phyloP scores from a whole-genome alignment of 2,329 filamentous ascomycete species.

The Pyrenophora seminiperda region DNA sequence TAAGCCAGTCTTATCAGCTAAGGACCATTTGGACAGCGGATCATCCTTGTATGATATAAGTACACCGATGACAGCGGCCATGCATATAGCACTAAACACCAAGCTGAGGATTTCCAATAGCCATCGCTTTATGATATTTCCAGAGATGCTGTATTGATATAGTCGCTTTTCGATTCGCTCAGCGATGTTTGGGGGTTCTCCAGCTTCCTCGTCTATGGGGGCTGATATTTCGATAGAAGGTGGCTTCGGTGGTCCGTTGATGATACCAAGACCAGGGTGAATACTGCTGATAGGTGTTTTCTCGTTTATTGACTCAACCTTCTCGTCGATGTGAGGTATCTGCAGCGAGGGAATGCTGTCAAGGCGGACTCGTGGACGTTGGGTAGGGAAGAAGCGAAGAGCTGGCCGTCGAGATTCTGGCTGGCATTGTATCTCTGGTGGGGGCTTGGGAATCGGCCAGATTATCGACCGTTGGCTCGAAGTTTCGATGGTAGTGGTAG shows the following conservation, averaged over 20 bases:
- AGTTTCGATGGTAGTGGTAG: conserved; percentile 28
- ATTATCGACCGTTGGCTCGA: conserved; percentile 22
- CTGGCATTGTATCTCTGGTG: conserved; percentile 22
- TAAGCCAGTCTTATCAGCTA: conserved; percentile 7
- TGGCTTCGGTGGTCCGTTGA: conserved; percentile 4
- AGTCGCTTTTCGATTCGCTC: conserved; percentile 31
- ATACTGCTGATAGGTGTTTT: conserved; percentile 12
- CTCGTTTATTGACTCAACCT: too few relatives aligned
- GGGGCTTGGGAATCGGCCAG: conserved; percentile 28
- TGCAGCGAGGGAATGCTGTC: conserved; percentile 10
- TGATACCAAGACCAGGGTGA: conserved; percentile 13
- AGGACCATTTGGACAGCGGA: conserved; percentile 10
- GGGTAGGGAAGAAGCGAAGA: conserved; percentile 24
- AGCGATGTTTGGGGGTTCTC: conserved; percentile 19
- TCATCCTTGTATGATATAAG: conserved; percentile 19
- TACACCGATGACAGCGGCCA: conserved; percentile 25
- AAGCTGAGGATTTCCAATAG: conserved; percentile 35
- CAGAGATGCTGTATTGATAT: conserved; percentile 21
- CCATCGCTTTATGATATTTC: conserved; percentile 31
- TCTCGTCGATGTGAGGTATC: conserved; percentile 15
- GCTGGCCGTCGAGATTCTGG: conserved; percentile 6
- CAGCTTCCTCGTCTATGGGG: conserved; percentile 9
- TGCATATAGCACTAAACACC: conserved; percentile 32
- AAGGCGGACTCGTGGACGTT: conserved; percentile 20
- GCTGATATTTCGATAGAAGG: conserved; percentile 17